Evolutionary conservation across 495 filamentous ascomycete genomes (phyloP), one percentile per base, ranked within the genome.

Genomic region (Podospora sp.): DNA sequence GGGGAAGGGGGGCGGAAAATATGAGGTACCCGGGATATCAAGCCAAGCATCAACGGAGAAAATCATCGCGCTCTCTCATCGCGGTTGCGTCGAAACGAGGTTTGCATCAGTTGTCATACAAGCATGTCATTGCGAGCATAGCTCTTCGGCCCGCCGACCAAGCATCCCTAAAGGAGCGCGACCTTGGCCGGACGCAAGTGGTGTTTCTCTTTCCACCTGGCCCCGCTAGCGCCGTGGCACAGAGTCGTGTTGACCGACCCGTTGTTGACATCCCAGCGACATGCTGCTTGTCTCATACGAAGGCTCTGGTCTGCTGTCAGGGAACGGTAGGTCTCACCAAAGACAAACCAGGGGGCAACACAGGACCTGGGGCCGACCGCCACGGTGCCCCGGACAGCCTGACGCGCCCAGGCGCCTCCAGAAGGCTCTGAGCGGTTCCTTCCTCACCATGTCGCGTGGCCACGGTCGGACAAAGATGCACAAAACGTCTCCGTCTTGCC

Each of bases 81-180:
- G 40, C 53, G 68, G 49, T 16, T 71, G 69, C 73, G 67, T 73
- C 63, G 67, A 73, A 69, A 64, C 64, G 53, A 63, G 46, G 46
- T 50, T 66, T 69, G 67, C 68, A 71, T 69, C 26, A n/a, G 25
- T 62, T 69, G 73, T 77, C 73, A 65, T 71, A 76, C 73, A 69
- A 68, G 62, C 66, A 71, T 72, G 67, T 71, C 68, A 72, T 69
- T 71, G 71, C 69, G 62, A 65, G 67, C 69, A 63, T 75, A 63
- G 61, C 46, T 59, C 70, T 59, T 70, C 63, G 67, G 65, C 63
- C 66, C 61, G 71, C 46, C 49, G 60, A 29, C 65, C 53, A 71
- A 60, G 68, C 58, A 59, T n/a, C 52, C 65, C 26, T 52, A 57
- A 61, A 59, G 55, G 56, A 50, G 49, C 59, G 60, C 36, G 26